Percentiles rank a stretch among this genome's conserved stretches.
phyloP scores from a whole-genome alignment of 2,329 filamentous ascomycete genomes.

The Colletotrichum filicis region DNA sequence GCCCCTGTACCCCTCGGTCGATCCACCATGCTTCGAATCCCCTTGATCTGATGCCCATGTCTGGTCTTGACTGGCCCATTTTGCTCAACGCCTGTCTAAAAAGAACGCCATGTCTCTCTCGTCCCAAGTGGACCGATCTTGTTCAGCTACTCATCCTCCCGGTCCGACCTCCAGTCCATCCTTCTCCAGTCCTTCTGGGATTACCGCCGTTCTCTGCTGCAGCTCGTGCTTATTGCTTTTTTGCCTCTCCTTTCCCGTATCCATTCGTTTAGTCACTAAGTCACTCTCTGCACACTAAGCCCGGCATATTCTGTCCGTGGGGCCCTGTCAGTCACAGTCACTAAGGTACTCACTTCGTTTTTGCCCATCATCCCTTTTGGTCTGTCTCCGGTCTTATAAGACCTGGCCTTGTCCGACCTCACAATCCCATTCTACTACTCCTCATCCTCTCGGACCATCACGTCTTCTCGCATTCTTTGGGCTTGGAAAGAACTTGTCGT shows the following conservation, averaged over 20 bases:
- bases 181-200: constrained; percentile 47
- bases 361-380: constrained; percentile 28
- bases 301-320: constrained; percentile 29
- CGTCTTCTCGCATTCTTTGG: constrained; percentile 37
- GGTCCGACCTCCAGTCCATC: constrained; percentile 37
- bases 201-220: constrained; percentile 46
- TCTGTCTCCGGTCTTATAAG: constrained; percentile 32
- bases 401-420: constrained; percentile 34
- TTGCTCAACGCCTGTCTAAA: constrained; percentile 41
- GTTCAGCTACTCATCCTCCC: constrained; percentile 30
- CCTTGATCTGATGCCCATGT: constrained; percentile 45
- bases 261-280: constrained; percentile 14
- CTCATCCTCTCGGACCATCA: constrained; percentile 34
- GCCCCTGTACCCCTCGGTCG: constrained; percentile 43
- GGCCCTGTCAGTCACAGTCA: constrained; percentile 31
- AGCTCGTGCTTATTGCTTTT: constrained; percentile 41
- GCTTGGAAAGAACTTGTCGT: constrained; percentile 36
- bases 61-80: constrained; percentile 46
- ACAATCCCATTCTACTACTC: constrained; percentile 10
- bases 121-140: constrained; percentile 35
- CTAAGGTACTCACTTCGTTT: constrained; percentile 9
- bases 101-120: constrained; percentile 36
- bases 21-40: constrained; percentile 53
- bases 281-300: constrained; percentile 18
- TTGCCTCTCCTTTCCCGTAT: constrained; percentile 37